Conservation (phyloP, 1,284 basidiomycete genomes). For the Pulveroboletus ridleyi region DNA sequence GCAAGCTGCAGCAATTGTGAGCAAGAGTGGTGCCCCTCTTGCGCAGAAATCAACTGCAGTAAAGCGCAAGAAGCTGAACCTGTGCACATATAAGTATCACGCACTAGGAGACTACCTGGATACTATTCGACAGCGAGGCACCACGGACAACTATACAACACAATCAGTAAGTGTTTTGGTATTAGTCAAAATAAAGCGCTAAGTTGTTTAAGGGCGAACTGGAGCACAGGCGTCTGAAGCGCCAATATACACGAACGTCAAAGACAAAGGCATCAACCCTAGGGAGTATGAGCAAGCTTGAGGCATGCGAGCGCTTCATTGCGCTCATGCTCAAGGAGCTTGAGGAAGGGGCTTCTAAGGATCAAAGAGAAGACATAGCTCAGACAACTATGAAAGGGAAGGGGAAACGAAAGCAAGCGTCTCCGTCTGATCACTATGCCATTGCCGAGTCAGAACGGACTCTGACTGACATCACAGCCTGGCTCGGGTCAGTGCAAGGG, state of each 20-base stretch:
- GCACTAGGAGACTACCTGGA: conserved; percentile 38
- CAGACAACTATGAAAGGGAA: neutral
- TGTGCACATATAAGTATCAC: conserved; percentile 43
- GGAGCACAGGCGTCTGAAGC: conserved; percentile 33
- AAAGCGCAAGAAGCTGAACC: conserved; percentile 2
- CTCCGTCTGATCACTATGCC: neutral
- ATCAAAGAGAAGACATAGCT: too few relatives aligned
- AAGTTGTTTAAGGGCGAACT: conserved; percentile 18
- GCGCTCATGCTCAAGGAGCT: neutral
- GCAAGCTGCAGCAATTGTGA: neutral
- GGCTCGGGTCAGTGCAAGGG: neutral
- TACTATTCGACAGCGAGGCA: conserved; percentile 37
- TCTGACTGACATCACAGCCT: neutral
- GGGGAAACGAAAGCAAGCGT: neutral
- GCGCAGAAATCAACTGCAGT: neutral
- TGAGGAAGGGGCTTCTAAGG: neutral
- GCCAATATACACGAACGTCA: conserved; percentile 31
- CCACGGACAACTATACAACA: conserved; percentile 42
- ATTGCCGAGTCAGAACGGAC: neutral
- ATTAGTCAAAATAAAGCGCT: conserved; percentile 1
- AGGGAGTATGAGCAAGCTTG: conserved; percentile 14
- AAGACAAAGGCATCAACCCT: conserved; percentile 31
- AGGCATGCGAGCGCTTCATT: neutral
- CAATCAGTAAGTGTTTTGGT: conserved; percentile 34
- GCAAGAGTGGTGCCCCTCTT: neutral